Evolutionary conservation across 495 filamentous ascomycete species (phyloP), one percentile per base, ranked within the genome.

Genomic region (Penicillium pulvis): DNA sequence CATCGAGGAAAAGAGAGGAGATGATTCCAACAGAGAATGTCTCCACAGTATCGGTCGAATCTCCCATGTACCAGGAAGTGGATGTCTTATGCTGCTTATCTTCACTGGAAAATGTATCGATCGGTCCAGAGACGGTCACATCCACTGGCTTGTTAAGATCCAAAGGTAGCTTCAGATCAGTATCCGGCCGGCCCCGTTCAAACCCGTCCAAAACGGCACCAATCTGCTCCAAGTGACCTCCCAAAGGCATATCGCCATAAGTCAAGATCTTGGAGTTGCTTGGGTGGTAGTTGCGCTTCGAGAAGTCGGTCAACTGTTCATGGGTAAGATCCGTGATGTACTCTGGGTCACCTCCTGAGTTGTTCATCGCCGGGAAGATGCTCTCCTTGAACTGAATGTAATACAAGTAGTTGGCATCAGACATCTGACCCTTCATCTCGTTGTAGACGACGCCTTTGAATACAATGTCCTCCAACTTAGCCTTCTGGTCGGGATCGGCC

Each of bases 371-470:
- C 0, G 94, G 94, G 67, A 94, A 92, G 20, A 98, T 91, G 72
- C 93, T 91, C 60, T 98, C 91, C 68, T 94, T 91, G 68, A 95
- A 98, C 52, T 85, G 80, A 58, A 97, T 94, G 63, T 96, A 97
- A 76, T 88, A 98, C 3, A 98, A 81, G 71, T 98, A 98, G 65
- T 91, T 91, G 14, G 94, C 90, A 72, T 98, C 94, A 8, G 94
- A 98, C 85, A 98, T 96, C 68, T 97, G 92, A 0, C 94, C 94
- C 74, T 98, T 98, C 94, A 98, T 98, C 75, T 98, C 94, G 67
- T 98, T 98, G 74, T 98, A 98, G 23, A 98, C 94, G 11, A 98
- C 94, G 23, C 94, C 94, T 71, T 98, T 98, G 80, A 98, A 98
- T 14, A 97, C 87, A 19, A 98, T 83, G 36, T 79, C 76, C 20